Conservation (phyloP, 305 asterid species). For the Solanum hybrid region DNA sequence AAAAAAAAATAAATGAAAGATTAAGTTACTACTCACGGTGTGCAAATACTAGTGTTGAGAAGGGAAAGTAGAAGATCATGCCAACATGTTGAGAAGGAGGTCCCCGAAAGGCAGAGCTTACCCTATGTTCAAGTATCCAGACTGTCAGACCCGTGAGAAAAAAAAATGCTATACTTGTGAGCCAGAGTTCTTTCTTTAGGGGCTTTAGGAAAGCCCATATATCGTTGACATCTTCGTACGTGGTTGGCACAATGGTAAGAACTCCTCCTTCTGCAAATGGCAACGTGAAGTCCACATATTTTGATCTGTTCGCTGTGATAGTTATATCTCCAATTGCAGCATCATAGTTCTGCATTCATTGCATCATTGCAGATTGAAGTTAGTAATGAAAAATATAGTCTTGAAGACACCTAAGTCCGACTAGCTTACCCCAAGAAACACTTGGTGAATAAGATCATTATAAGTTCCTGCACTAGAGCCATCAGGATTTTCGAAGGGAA, state of each 20-base stretch:
- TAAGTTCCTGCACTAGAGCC: constrained; percentile 29
- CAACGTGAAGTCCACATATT: constrained; percentile 29
- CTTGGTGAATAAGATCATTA: constrained; percentile 30
- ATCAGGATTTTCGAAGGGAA: constrained; percentile 22
- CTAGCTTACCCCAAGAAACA: constrained; percentile 22
- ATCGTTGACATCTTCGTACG: constrained; percentile 9
- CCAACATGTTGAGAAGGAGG: constrained; percentile 33
- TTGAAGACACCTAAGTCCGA: background rate
- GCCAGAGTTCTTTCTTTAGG: constrained; percentile 24
- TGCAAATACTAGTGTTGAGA: constrained; percentile 36
- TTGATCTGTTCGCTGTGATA: constrained; percentile 23
- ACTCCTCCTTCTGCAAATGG: constrained; percentile 38
- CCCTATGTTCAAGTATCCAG: constrained; percentile 39
- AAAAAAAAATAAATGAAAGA: background rate
- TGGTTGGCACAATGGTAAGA: constrained; percentile 6
- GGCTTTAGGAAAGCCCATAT: constrained; percentile 32
- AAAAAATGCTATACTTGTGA: constrained; percentile 29
- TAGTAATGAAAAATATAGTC: background rate
- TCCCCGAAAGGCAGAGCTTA: constrained; percentile 27
- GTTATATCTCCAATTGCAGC: constrained; percentile 39
- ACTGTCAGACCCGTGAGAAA: constrained; percentile 29
- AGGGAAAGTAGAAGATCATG: constrained; percentile 27
- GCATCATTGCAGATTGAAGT: constrained; percentile 1
- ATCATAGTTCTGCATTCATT: constrained; percentile 20
- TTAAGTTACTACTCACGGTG: constrained; percentile 16